Base-by-base conservation (phyloP, 2,329 filamentous ascomycete species). In the Paecilomyces niveus region DNA sequence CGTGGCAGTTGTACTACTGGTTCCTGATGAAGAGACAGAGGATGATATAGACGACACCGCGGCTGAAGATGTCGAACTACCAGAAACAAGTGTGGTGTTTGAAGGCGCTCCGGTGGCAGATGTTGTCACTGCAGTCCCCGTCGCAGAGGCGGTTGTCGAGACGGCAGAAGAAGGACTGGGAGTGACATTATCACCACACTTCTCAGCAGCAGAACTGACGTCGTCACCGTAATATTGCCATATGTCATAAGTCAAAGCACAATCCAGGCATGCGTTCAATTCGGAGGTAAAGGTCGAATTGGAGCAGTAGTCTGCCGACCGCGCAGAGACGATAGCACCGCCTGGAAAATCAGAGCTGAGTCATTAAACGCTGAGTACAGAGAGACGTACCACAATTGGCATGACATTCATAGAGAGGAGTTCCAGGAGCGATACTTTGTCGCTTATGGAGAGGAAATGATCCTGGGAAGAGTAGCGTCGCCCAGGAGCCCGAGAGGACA, bases 221-320 rank as follows among this genome's bases (percentile, higher is more conserved):
- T 70, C 67, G 18, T 63, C 58, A 15, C 76, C 74, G 54, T 81
- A 81, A 60, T 74, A 71, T 51, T 72, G 63, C 78, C 78, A 80
- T 62, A 81, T 77, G 31, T 78, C 67, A 56, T 72, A 74, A 21
- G 72, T 64, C 32, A 73, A 61, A 50, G 78, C 78, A 58, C 79
- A 81, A 53, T 76, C 66, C 29, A 81, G 71, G 62, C 71, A 73
- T 4, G 58, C 66, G 11, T 62, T 59, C n/a, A 73, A 63, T 15
- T 65, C 57, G 3, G 64, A 61, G 8, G 61, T 69, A 62, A 66
- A 69, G n/a, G 64, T 69, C 1, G 68, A 58, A 51, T 64, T 63
- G 35, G 63, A 58, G 60, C 69, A 73, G 59, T 67, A 68, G 32
- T 67, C 62, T 21, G 61, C 56, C 13, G 62, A 62, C 18, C 66